Evolutionary conservation across 169 alveolate species (phyloP).

Genomic region (Babesia ovata): DNA sequence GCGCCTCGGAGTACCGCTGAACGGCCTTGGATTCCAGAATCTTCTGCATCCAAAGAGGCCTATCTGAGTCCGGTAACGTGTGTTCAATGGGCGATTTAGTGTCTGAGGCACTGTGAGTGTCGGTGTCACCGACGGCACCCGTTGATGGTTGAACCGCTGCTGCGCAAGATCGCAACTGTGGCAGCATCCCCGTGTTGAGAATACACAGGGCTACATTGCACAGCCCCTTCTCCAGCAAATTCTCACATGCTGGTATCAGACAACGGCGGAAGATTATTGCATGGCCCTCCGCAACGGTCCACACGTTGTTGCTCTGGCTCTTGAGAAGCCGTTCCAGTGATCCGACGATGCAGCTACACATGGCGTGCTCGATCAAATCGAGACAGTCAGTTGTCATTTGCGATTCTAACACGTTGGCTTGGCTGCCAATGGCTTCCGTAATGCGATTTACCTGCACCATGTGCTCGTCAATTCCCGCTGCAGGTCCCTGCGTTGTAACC

Average conservation of each 20-base stretch:
- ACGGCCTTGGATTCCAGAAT: neutral
- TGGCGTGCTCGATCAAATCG: neutral
- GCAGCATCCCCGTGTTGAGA: neutral
- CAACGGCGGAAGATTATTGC: conserved; percentile 1
- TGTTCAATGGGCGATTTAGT: neutral
- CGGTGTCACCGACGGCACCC: neutral
- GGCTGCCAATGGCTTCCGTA: neutral
- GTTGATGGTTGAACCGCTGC: neutral
- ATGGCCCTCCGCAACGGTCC: conserved; percentile 1
- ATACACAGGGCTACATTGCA: conserved; percentile 23
- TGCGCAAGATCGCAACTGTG: neutral
- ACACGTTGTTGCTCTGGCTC: conserved; percentile 26
- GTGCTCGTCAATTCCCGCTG: conserved; percentile 22
- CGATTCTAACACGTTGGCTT: neutral
- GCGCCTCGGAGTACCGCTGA: neutral
- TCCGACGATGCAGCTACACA: neutral
- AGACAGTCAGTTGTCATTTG: neutral
- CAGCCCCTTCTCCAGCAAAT: neutral
- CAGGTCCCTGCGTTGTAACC: neutral
- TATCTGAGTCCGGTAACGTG: neutral
- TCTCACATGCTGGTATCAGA: conserved; percentile 2
- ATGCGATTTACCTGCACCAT: neutral
- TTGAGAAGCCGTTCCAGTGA: conserved; percentile 10
- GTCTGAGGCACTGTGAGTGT: neutral
- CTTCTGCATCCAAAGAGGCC: conserved; percentile 31